Evolutionary conservation across 257 asterid genomes (phyloP).

Genomic region (Fraxinus cuspidata): DNA sequence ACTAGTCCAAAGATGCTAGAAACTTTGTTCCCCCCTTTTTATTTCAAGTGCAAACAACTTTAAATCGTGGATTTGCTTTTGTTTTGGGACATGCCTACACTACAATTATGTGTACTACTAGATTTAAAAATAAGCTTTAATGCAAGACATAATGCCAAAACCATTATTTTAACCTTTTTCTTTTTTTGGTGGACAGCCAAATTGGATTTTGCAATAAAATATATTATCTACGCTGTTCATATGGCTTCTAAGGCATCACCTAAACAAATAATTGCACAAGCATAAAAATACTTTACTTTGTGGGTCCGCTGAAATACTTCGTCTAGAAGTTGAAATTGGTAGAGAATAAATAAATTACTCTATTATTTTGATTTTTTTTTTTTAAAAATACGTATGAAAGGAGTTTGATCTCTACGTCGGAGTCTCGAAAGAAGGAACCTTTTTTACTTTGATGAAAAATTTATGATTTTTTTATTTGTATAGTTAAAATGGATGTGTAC

Average conservation of each 20-base stretch:
- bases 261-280: constrained; percentile 6
- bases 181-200: constrained; percentile 3
- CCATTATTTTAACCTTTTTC: constrained; percentile 3
- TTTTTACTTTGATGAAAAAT: too few species aligned
- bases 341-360: not conserved
- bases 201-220: constrained; percentile 24
- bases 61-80: constrained; percentile 62
- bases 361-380: too few species aligned
- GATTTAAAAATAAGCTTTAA: not conserved
- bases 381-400: too few species aligned
- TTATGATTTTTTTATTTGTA: too few species aligned
- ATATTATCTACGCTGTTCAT: not conserved
- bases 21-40: constrained; percentile 8
- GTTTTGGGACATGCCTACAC: constrained; percentile 38
- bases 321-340: not conserved
- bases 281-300: constrained; percentile 11
- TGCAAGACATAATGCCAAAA: constrained; percentile 6
- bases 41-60: constrained; percentile 40
- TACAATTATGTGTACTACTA: constrained; percentile 12
- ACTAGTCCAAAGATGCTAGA: constrained; percentile 45
- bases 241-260: not conserved
- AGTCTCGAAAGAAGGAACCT: too few species aligned
- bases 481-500: too few species aligned
- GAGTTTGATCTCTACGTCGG: too few species aligned
- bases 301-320: not conserved